These are phyloP conservation scores for Mortierella sp. DNA, from an alignment of 371 early-diverging fungal genomes.

Conservation along the genomic window DNA sequence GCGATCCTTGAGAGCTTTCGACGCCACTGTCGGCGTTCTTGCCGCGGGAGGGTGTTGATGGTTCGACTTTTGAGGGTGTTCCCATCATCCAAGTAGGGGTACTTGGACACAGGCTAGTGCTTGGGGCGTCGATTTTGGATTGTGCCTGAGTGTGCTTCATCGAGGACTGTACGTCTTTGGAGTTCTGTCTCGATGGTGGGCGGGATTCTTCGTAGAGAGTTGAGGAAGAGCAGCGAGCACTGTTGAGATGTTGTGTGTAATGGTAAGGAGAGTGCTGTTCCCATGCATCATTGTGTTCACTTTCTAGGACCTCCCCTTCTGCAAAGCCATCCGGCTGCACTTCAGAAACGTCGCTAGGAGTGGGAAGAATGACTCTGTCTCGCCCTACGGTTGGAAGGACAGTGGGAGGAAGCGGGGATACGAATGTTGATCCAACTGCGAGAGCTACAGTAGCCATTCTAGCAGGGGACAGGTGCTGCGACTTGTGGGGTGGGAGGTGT, in stretches of 20 bases:
- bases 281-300: constrained; percentile 7
- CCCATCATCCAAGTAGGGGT: constrained; percentile 23
- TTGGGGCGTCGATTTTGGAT: constrained; percentile 1
- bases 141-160: constrained; percentile 4
- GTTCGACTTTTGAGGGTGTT: constrained; percentile 31
- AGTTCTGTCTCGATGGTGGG: constrained; percentile 16
- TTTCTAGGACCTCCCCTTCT: constrained; percentile 37
- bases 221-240: constrained; percentile 51
- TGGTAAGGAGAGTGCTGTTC: constrained; percentile 19
- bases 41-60: constrained; percentile 21
- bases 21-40: neutral
- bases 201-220: constrained; percentile 47
- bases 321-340: constrained; percentile 28
- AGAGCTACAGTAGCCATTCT: constrained; percentile 10
- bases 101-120: constrained; percentile 19
- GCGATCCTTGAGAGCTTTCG: constrained; percentile 20
- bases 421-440: neutral
- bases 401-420: constrained; percentile 3
- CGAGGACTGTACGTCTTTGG: neutral
- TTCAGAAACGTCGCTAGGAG: constrained; percentile 41
- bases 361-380: constrained; percentile 23
- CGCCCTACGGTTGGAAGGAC: constrained; percentile 12
- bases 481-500: no score
- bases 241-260: constrained; percentile 16
- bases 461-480: constrained; percentile 5